These are phyloP conservation scores for Effrenium voratum DNA, from an alignment of 73 alveolate species.

Conservation along the genomic window DNA sequence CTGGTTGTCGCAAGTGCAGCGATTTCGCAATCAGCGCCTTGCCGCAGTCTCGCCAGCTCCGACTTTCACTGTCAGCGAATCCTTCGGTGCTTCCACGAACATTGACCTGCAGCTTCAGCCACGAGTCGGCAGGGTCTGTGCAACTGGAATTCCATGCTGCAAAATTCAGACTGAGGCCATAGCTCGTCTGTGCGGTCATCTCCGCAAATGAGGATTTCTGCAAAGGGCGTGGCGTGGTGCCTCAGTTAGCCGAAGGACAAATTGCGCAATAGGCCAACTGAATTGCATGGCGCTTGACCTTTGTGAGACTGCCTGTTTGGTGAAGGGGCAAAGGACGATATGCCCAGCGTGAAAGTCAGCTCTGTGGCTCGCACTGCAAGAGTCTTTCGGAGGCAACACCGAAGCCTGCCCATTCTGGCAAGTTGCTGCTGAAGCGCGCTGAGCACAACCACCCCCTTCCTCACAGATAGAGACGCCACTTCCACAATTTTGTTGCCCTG, in stretches of 20 bases:
- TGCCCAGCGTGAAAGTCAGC: no score
- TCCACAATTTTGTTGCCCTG: constrained; percentile 92
- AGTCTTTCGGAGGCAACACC: no score
- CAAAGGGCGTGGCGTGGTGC: constrained; percentile 28
- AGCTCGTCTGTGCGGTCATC: constrained; percentile 84
- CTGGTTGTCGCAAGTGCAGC: background rate
- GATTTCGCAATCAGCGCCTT: background rate
- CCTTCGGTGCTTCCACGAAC: constrained; percentile 80
- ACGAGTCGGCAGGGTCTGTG: background rate
- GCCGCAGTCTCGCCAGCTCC: constrained; percentile 93
- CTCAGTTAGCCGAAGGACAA: background rate
- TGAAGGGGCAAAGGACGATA: background rate
- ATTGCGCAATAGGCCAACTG: background rate
- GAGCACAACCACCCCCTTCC: constrained; percentile 77
- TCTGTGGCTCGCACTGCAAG: no score
- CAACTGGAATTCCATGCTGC: background rate
- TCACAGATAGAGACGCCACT: constrained; percentile 79
- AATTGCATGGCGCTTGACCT: background rate
- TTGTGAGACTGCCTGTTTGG: background rate
- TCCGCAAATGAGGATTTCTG: constrained; percentile 55
- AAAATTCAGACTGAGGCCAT: background rate
- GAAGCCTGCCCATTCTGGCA: background rate
- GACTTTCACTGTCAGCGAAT: constrained; percentile 65
- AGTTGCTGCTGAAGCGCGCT: constrained; percentile 86
- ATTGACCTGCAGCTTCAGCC: constrained; percentile 18